A percentile compares a stretch with the other conserved stretches of the same genome.
phyloP scores from a whole-genome alignment of 1,139 yeast species.

The Saccharomyces pastorianus region DNA sequence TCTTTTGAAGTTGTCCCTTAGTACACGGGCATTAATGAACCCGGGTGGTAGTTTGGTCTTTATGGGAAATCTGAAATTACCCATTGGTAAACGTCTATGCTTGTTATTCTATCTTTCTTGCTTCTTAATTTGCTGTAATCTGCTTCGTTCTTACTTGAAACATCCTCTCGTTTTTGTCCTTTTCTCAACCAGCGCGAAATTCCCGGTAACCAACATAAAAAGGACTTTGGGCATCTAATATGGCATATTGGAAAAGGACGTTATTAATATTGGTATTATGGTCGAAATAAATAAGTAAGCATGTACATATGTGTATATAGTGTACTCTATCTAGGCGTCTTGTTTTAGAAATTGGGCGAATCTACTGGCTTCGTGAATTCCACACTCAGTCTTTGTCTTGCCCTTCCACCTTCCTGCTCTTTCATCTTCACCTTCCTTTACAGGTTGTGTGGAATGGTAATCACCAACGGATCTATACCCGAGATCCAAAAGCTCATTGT shows the following conservation, averaged over 20 bases:
- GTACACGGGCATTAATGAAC: conserved; percentile 57
- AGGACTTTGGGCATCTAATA: no score
- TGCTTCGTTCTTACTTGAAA: not conserved
- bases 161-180: not conserved
- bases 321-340: conserved; percentile 2
- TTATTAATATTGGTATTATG: not conserved
- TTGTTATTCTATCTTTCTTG: not conserved
- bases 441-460: conserved; percentile 91
- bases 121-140: not conserved
- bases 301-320: not conserved
- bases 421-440: conserved; percentile 86
- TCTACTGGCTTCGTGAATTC: conserved; percentile 75
- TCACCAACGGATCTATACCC: conserved; percentile 94
- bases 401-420: conserved; percentile 97
- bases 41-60: conserved; percentile 42
- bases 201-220: not conserved
- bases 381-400: conserved; percentile 87
- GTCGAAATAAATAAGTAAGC: not conserved
- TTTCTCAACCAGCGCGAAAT: not conserved
- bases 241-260: not conserved
- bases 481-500: conserved; percentile 70
- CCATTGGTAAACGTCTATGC: conserved; percentile 21
- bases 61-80: conserved; percentile 42
- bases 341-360: conserved; percentile 50
- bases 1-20: conserved; percentile 87